Evolutionary conservation across 2,329 filamentous ascomycete genomes (phyloP).

Genomic region (Capronia epimyces): DNA sequence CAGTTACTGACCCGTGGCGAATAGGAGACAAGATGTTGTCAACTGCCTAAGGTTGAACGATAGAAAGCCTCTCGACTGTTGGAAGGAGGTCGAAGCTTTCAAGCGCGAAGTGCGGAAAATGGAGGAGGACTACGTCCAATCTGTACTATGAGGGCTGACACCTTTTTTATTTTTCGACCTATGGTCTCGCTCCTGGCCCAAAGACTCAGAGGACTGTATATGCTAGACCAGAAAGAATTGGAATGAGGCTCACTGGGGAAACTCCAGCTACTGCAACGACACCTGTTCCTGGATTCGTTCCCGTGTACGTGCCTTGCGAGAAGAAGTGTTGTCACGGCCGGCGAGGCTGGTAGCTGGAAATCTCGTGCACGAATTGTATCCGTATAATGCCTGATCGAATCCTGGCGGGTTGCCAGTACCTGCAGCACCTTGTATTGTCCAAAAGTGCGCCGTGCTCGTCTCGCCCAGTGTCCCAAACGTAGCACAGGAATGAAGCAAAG

Average conservation of each 20-base stretch:
- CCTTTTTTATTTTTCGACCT: not conserved
- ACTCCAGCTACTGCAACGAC: not conserved
- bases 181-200: not conserved
- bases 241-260: not conserved
- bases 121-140: constrained; percentile 83
- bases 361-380: not conserved
- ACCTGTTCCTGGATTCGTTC: not conserved
- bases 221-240: constrained; percentile 2
- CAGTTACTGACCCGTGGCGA: constrained; percentile 6
- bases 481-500: too few species aligned
- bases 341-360: not conserved
- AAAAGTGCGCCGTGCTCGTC: too few species aligned
- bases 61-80: constrained; percentile 85
- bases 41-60: constrained; percentile 79
- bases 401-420: too few species aligned
- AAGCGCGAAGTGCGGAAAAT: constrained; percentile 81
- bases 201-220: constrained; percentile 9
- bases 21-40: constrained; percentile 62
- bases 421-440: too few species aligned
- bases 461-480: too few species aligned
- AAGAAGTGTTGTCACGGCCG: too few species aligned
- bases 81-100: constrained; percentile 85
- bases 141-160: constrained; percentile 51
- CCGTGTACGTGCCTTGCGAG: too few species aligned
- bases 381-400: too few species aligned